These are phyloP conservation scores for Metschnikowia similis DNA, from an alignment of 805 yeast species.

Conservation along the genomic window DNA sequence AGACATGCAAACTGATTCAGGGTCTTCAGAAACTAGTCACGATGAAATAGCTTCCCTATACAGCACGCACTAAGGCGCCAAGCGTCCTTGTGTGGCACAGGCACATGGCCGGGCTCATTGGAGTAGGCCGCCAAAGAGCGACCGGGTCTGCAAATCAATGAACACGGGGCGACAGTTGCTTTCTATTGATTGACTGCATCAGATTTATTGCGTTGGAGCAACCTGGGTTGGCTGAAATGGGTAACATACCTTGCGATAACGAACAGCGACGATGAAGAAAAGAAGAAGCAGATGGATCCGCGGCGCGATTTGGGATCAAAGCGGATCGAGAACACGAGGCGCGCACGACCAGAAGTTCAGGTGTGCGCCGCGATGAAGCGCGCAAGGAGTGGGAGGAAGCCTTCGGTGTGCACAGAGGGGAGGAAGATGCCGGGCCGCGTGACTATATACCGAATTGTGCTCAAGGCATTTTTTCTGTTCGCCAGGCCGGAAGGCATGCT, in stretches of 20 bases:
- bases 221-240: neutral
- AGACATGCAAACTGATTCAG: too few relatives aligned
- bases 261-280: conserved; percentile 17
- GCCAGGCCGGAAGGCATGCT: neutral
- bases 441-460: neutral
- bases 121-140: neutral
- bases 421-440: neutral
- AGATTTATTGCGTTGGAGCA: neutral
- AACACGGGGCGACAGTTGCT: neutral
- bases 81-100: neutral
- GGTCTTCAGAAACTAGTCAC: too few relatives aligned
- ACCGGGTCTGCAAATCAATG: neutral
- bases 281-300: conserved; percentile 8
- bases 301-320: conserved; percentile 9
- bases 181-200: neutral
- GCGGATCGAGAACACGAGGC: conserved; percentile 12
- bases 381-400: conserved; percentile 2
- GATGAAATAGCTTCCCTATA: too few relatives aligned
- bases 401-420: neutral
- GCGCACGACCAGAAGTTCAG: conserved; percentile 13
- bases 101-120: too few relatives aligned
- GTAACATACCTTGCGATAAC: conserved; percentile 21
- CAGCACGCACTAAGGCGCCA: neutral
- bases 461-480: neutral
- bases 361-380: conserved; percentile 3